Base-by-base conservation (phyloP, 2,329 filamentous ascomycete genomes). In the Rugonectria rugulosa region DNA sequence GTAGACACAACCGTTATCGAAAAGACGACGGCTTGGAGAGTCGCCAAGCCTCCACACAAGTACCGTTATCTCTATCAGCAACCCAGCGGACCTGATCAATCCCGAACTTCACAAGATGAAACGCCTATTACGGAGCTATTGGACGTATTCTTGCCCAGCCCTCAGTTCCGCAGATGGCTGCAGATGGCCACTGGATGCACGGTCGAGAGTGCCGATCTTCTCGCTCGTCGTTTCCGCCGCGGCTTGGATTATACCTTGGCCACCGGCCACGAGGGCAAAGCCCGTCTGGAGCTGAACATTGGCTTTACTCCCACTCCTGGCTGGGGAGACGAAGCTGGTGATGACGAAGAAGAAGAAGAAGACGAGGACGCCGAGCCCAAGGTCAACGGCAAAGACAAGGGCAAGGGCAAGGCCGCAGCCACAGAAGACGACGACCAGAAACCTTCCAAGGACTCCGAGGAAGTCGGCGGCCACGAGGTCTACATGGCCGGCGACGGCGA, bases 161-260 rank as follows among this genome's bases (percentile, higher is more conserved):
- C 83, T 19, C 86, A 92, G 34, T 99, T 99, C 80, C 87, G 88
- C 38, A 90, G 94, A 72, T 98, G 95, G 92, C 82, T 99, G 19
- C 85, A 90, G 50, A 82, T 94, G 47, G 88, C 92, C 5, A 98
- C 94, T 0, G 87, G 88, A 27, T 87, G 91, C 59, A 81, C 80
- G 2, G 77, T 98, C 12, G 85, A 88, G 57, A 89, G 86, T 68
- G 86, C 88, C 66, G 89, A 96, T 68, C 75, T 96, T 45, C 75
- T 96, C n/a, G 91, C 91, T 0, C 87, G 95, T 19, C 86, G 93
- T 27, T 99, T 99, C 80, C 87, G 95, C 8, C 86, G 86, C 42
- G 92, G 95, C 6, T 77, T 88, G 59, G 95, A 99, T 75, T 99
- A 99, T 72, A 96, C 94, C 3, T 85, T 99, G 17, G 95, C 95